Evolutionary conservation across 805 yeast genomes (phyloP), one percentile per base, ranked within the genome.

Genomic region (Nadsonia fulvescens): DNA sequence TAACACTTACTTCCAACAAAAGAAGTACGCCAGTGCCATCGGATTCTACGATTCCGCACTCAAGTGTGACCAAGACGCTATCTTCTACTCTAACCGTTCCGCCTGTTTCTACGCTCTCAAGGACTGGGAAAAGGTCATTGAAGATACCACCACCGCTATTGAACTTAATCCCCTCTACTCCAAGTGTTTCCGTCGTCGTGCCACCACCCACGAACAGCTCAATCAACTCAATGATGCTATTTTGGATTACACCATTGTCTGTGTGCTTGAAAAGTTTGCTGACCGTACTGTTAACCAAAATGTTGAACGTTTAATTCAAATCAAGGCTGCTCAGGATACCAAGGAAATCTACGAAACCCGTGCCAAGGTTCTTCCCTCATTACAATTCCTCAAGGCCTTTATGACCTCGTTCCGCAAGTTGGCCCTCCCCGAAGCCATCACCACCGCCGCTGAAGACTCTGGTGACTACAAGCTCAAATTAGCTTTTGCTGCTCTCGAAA

Each of bases 101-200:
- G 98, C 98, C 10, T 86, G 94, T 54, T 77, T 77, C 54, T 76
- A 83, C 27, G 79, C 91, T 6, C 58, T 78, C 38, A 66, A 70
- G 36, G 67, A 82, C 35, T 70, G 68, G 47, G 81, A 78, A 40
- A 73, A 81, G 47, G 93, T 83, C 24, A 63, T 89, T 36, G 77
- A 70, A 39, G 94, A 82, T 49, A 76, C 94, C 31, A 68, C 93
- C 12, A 65, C 63, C 34, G 98, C 96, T 15, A 63, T 89, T 42
- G 63, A 70, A 41, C 56, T 86, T 42, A 76, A 81, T 49, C 93
- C 93, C 8, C 86, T 76, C 47, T 86, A 89, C 55, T 58, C 78
- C 43, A 89, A 89, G 58, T 89, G 95, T 52, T 60, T 82, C 35
- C 58, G 79, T 43, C 79, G 99, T 55, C 75, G 98, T 53, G 94